Evolutionary conservation across 257 asterid species (phyloP).

Genomic region (Parsonsia alboflavescens): DNA sequence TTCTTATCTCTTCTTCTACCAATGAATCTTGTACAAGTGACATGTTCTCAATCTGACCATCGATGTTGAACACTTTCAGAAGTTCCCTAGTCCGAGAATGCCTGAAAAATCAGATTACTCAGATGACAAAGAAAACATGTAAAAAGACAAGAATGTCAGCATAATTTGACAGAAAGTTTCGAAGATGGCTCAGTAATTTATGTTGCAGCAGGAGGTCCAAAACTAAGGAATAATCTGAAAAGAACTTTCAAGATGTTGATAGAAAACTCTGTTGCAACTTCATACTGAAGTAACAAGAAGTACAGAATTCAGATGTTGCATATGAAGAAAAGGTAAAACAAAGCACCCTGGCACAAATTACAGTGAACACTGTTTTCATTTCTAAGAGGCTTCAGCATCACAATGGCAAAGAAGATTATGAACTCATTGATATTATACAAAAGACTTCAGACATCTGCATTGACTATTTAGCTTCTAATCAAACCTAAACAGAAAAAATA

Average conservation of each 20-base stretch:
- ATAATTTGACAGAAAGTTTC: background rate
- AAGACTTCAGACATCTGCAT: background rate
- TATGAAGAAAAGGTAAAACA: background rate
- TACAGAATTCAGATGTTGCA: background rate
- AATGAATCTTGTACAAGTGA: constrained; percentile 43
- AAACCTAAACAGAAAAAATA: background rate
- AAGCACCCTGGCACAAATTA: background rate
- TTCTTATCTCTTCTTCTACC: constrained; percentile 65
- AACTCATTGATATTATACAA: background rate
- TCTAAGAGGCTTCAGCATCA: background rate
- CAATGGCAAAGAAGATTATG: background rate
- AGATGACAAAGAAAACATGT: constrained; percentile 5
- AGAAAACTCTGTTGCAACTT: background rate
- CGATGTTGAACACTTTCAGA: constrained; percentile 70
- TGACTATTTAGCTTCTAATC: background rate
- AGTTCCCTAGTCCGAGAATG: constrained; percentile 85
- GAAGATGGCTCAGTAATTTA: background rate
- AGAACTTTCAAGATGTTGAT: background rate
- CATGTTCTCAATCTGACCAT: constrained; percentile 82
- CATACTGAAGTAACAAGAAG: background rate
- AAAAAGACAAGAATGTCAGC: background rate
- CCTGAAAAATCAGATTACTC: constrained; percentile 44
- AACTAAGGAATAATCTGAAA: background rate
- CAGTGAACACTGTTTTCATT: background rate
- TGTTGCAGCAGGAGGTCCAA: background rate